Evolutionary conservation across 768 basidiomycete genomes (phyloP).

Genomic region (Auriculariales sp.): DNA sequence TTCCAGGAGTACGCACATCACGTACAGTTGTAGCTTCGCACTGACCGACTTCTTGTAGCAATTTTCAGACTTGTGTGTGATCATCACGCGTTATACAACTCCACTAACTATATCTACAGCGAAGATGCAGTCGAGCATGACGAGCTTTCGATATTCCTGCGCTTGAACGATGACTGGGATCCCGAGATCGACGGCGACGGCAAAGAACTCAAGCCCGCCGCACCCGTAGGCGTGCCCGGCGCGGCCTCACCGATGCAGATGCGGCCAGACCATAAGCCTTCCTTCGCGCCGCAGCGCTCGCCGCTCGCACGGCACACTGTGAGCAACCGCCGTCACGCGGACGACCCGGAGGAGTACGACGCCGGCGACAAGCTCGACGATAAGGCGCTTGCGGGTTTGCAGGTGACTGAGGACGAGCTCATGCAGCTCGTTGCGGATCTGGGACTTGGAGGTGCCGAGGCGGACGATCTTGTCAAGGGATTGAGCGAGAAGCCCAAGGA

Average conservation of each 20-base stretch:
- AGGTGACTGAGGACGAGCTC: conserved; percentile 64
- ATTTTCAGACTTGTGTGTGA: conserved; percentile 57
- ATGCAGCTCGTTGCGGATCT: conserved; percentile 55
- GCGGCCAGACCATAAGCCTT: conserved; percentile 58
- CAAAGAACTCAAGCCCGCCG: conserved; percentile 35
- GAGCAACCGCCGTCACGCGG: conserved; percentile 33
- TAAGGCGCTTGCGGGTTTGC: conserved; percentile 61
- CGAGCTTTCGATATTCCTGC: conserved; percentile 57
- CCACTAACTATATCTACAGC: too few species aligned
- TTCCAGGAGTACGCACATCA: conserved; percentile 48
- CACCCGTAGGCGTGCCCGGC: conserved; percentile 70
- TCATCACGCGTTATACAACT: conserved; percentile 5
- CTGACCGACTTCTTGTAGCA: conserved; percentile 26
- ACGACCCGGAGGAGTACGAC: conserved; percentile 35
- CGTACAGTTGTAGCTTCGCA: conserved; percentile 2
- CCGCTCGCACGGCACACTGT: conserved; percentile 15
- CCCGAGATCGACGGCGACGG: conserved; percentile 42
- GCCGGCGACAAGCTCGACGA: conserved; percentile 53
- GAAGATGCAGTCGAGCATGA: conserved; percentile 76
- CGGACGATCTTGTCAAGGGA: conserved; percentile 57
- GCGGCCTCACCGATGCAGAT: conserved; percentile 62
- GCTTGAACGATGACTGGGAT: conserved; percentile 58
- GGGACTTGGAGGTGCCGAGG: conserved; percentile 64
- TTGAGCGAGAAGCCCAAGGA: conserved; percentile 19
- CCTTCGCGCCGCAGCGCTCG: conserved; percentile 26